phyloP scores from a whole-genome alignment of 768 basidiomycete genomes.

The Suillus lakei region DNA sequence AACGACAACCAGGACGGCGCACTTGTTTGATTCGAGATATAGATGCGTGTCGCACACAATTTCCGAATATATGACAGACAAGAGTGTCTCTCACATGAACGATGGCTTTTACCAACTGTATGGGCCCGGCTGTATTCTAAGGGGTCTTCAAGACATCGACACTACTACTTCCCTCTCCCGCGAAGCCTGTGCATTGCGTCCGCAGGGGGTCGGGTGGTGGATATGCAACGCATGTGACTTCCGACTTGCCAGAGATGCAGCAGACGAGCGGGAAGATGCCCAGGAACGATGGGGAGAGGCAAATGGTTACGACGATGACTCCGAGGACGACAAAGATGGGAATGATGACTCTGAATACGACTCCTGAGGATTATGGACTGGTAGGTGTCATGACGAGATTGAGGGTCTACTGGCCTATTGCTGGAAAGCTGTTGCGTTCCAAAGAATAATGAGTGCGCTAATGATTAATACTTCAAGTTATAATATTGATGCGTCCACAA shows the following conservation, averaged over 20 bases:
- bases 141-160: no score
- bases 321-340: background rate
- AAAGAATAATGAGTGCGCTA: no score
- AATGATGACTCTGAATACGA: background rate
- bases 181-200: no score
- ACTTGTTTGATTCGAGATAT: no score
- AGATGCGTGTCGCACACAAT: no score
- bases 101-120: no score
- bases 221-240: slow-evolving; percentile 21
- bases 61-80: no score
- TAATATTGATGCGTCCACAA: background rate
- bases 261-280: background rate
- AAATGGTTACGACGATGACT: background rate
- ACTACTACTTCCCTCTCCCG: no score
- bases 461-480: background rate
- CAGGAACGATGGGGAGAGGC: background rate
- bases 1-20: no score
- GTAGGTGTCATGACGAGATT: background rate
- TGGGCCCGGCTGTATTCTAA: no score
- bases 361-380: background rate
- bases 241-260: slow-evolving; percentile 9
- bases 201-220: slow-evolving; percentile 16
- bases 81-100: no score
- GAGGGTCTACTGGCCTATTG: background rate
- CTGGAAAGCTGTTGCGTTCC: background rate